phyloP scores from a whole-genome alignment of 768 basidiomycete species.

The Rhizopogon rudus region DNA sequence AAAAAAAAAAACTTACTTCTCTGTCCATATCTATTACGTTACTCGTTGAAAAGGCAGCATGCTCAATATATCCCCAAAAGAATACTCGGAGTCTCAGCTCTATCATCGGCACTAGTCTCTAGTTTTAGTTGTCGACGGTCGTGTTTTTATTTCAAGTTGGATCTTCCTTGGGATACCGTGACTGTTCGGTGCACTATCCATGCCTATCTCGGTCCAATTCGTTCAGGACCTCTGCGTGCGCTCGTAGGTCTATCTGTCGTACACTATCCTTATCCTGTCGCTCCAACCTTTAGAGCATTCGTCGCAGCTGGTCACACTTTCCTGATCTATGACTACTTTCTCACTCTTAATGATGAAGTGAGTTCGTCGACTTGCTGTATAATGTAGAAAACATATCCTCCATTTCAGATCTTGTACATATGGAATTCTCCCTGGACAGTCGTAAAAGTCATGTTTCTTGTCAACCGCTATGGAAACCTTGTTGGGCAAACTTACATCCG shows the following conservation, averaged over 20 bases:
- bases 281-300: neutral
- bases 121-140: too few relatives aligned
- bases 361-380: constrained; percentile 7
- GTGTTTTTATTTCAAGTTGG: too few relatives aligned
- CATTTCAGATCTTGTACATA: constrained; percentile 2
- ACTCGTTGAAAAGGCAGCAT: neutral
- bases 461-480: constrained; percentile 15
- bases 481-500: constrained; percentile 13
- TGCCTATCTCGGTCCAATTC: neutral
- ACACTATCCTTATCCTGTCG: neutral
- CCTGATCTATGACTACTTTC: constrained; percentile 22
- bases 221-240: neutral
- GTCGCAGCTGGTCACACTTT: constrained; percentile 15
- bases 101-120: too few relatives aligned
- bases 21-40: neutral
- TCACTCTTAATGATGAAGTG: constrained; percentile 24
- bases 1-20: neutral
- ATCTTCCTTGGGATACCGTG: neutral
- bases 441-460: constrained; percentile 13
- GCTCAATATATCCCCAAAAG: too few relatives aligned
- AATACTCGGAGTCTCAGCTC: too few relatives aligned
- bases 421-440: constrained; percentile 9
- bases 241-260: neutral
- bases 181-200: neutral
- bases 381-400: constrained; percentile 8